Percentiles rank a stretch among this genome's conserved stretches.
Conservation (phyloP, 345 rosid genomes). For the Abelmoschus esculentus region DNA sequence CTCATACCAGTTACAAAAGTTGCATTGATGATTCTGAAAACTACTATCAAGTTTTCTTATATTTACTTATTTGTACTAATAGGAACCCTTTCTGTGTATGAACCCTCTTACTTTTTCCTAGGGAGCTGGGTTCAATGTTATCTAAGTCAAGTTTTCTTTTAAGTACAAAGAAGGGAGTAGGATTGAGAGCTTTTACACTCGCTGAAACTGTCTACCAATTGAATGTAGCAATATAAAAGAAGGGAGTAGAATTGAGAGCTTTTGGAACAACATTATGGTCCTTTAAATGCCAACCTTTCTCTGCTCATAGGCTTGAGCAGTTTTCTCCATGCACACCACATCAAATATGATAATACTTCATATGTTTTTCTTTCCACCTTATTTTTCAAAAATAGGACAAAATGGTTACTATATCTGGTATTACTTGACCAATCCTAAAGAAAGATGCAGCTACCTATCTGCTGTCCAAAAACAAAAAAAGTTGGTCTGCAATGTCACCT, state of each 20-base stretch:
- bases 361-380: not conserved
- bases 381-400: not conserved
- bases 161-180: not conserved
- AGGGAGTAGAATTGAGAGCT: not conserved
- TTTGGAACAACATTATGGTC: not conserved
- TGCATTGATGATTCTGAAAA: not conserved
- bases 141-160: not conserved
- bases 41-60: too few species aligned
- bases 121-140: not conserved
- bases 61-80: not conserved
- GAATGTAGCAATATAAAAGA: too few species aligned
- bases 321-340: not conserved
- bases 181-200: too few species aligned
- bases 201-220: too few species aligned
- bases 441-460: not conserved
- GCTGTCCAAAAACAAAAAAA: not conserved
- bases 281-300: not conserved
- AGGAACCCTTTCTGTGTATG: not conserved
- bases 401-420: not conserved
- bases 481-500: not conserved
- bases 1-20: not conserved
- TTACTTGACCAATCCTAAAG: not conserved
- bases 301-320: not conserved
- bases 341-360: not conserved
- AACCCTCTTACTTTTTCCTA: not conserved